phyloP scores from a whole-genome alignment of 768 basidiomycete genomes.

The Mrakia frigida region DNA sequence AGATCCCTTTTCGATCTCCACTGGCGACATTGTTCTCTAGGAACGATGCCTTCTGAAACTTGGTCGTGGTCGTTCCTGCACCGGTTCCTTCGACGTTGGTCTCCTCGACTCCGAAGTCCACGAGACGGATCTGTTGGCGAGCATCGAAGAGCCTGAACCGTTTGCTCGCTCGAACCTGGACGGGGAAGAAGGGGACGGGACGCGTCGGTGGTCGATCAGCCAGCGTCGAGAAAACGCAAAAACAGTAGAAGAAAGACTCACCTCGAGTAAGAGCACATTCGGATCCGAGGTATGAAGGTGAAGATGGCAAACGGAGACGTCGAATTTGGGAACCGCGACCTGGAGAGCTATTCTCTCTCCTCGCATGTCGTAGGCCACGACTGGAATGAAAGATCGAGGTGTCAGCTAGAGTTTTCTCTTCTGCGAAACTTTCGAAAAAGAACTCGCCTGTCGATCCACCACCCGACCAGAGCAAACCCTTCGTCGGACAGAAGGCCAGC shows the following conservation, averaged over 20 bases:
- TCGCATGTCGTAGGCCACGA: not conserved
- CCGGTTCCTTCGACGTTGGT: not conserved
- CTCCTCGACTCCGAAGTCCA: not conserved
- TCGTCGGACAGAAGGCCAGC: not conserved
- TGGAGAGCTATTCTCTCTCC: not conserved
- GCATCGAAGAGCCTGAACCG: not conserved
- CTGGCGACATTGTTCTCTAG: not conserved
- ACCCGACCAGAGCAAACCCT: not conserved
- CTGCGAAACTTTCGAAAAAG: not conserved
- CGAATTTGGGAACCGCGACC: not conserved
- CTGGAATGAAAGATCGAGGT: not conserved
- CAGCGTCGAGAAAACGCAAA: not conserved
- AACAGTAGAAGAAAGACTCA: not conserved
- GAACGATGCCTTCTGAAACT: not conserved
- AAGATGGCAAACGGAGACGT: not conserved
- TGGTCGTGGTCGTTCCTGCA: not conserved
- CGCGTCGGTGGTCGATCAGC: not conserved
- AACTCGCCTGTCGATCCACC: not conserved
- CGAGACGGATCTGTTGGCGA: not conserved
- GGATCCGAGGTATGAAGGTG: not conserved
- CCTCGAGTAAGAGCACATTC: not conserved
- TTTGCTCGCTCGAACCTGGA: not conserved
- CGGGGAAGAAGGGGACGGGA: not conserved
- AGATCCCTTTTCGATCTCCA: not conserved
- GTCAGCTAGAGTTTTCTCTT: not conserved